Conservation (phyloP, 352 stramenopile genomes). For the Thalassiosira exigua region DNA sequence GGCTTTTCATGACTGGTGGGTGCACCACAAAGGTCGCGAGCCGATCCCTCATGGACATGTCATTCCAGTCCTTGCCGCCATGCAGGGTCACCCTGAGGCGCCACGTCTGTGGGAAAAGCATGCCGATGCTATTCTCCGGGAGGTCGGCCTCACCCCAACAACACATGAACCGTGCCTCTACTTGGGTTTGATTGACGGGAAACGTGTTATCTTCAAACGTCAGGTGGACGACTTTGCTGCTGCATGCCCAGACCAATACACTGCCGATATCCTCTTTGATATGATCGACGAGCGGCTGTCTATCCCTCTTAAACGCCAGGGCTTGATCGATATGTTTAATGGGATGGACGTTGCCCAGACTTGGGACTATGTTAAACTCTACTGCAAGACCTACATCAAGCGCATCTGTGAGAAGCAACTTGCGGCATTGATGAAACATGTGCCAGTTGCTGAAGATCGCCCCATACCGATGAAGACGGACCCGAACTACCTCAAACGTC, state of each 20-base stretch:
- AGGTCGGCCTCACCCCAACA: conserved; percentile 39
- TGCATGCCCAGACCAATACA: conserved; percentile 3
- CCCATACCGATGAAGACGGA: too few relatives aligned
- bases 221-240: conserved; percentile 66
- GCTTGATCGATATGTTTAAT: conserved; percentile 43
- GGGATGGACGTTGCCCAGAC: conserved; percentile 46
- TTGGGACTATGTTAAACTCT: conserved; percentile 41
- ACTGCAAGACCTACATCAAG: conserved; percentile 36
- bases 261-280: conserved; percentile 17
- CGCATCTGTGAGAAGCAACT: conserved; percentile 30
- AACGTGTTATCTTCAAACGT: conserved; percentile 46
- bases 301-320: conserved; percentile 36
- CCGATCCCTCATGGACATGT: conserved; percentile 23
- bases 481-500: too few relatives aligned
- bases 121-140: conserved; percentile 44
- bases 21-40: not conserved
- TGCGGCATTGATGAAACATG: too few relatives aligned
- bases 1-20: conserved; percentile 2
- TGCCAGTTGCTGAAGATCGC: too few relatives aligned
- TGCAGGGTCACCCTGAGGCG: conserved; percentile 59
- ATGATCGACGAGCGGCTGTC: conserved; percentile 20
- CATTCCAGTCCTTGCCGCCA: conserved; percentile 22
- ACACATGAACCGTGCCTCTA: conserved; percentile 58
- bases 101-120: conserved; percentile 56
- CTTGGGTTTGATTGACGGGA: conserved; percentile 30